Conservation (phyloP, 2,329 filamentous ascomycete species). For the Cercospora citrullina region DNA sequence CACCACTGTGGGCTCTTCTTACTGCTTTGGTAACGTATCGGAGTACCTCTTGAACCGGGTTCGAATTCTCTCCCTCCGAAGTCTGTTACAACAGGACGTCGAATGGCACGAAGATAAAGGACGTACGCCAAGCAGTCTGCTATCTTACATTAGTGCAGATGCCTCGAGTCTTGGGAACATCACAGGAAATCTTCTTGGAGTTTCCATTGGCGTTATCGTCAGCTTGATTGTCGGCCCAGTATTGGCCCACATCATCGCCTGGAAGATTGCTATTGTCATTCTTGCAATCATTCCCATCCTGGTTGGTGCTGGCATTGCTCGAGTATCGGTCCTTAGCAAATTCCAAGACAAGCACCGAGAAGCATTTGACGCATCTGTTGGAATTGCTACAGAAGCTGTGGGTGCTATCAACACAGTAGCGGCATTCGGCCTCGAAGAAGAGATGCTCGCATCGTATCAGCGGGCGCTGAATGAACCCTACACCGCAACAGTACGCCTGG, state of each 20-base stretch:
- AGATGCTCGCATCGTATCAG: constrained; percentile 17
- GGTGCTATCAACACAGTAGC: constrained; percentile 36
- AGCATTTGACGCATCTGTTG: constrained; percentile 53
- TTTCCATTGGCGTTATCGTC: constrained; percentile 64
- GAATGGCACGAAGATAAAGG: constrained; percentile 69
- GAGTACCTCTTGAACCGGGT: constrained; percentile 66
- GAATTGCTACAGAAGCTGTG: constrained; percentile 48
- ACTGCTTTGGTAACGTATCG: constrained; percentile 58
- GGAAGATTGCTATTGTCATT: constrained; percentile 74
- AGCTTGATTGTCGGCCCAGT: constrained; percentile 69
- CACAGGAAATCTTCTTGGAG: constrained; percentile 69
- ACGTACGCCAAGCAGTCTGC: constrained; percentile 60
- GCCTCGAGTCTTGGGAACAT: constrained; percentile 65
- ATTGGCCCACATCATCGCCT: constrained; percentile 68
- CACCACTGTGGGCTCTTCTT: constrained; percentile 62
- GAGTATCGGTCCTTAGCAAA: constrained; percentile 60
- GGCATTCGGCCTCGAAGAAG: constrained; percentile 41
- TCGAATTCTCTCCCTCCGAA: constrained; percentile 63
- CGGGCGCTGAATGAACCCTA: constrained; percentile 1
- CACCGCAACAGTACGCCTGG: background rate
- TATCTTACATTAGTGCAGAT: constrained; percentile 69
- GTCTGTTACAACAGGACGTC: constrained; percentile 65
- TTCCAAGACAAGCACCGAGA: constrained; percentile 57
- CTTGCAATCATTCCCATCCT: constrained; percentile 61
- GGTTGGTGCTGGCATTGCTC: constrained; percentile 67